A percentile compares a stretch with the other conserved stretches of the same genome.
phyloP scores from a whole-genome alignment of 257 asterid genomes.

The Ocimum tenuiflorum region DNA sequence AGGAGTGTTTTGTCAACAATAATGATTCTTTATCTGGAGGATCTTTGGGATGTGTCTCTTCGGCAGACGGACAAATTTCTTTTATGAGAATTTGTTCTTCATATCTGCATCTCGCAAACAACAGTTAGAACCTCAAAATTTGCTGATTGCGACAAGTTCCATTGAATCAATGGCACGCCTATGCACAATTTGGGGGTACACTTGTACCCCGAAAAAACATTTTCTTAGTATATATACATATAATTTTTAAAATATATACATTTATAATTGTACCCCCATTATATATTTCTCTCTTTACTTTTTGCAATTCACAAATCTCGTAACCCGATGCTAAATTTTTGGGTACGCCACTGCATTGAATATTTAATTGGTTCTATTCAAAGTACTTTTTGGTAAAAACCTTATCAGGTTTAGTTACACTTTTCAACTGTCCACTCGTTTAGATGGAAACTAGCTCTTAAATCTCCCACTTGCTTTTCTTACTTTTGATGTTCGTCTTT shows the following conservation, averaged over 20 bases:
- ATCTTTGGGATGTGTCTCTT: slow-evolving; percentile 1
- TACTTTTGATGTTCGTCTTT: neutral
- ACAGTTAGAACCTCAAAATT: neutral
- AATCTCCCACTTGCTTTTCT: slow-evolving; percentile 2
- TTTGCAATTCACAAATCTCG: no score
- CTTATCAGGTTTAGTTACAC: neutral
- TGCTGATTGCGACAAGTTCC: neutral
- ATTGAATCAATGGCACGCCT: no score
- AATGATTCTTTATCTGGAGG: neutral
- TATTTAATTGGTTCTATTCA: neutral
- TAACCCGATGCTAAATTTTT: no score
- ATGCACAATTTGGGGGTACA: no score
- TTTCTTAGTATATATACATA: no score
- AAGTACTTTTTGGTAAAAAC: neutral
- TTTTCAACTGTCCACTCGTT: neutral
- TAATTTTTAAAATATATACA: no score
- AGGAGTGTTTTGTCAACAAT: neutral
- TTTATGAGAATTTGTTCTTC: neutral
- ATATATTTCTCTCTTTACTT: no score
- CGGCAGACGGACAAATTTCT: slow-evolving; percentile 3
- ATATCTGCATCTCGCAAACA: neutral
- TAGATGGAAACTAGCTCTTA: slow-evolving; percentile 3
- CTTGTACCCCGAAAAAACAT: no score
- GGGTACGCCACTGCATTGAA: no score
- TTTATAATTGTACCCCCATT: no score